phyloP scores from a whole-genome alignment of 2,329 filamentous ascomycete species.

The Penicillium sp. region DNA sequence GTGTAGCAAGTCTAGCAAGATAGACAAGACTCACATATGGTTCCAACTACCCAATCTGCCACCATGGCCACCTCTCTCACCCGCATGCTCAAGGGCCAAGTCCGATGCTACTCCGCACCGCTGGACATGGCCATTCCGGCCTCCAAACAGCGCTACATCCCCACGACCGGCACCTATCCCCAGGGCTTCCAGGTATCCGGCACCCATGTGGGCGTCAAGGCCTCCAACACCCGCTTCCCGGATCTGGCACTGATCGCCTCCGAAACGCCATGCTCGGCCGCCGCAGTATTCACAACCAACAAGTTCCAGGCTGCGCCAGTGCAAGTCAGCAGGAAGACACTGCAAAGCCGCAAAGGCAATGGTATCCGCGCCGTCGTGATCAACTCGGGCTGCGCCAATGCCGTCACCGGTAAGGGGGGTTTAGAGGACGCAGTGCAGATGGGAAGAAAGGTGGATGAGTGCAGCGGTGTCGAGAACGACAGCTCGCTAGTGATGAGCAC shows the following conservation, averaged over 20 bases:
- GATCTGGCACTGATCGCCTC: conserved; percentile 88
- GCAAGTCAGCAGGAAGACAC: conserved; percentile 72
- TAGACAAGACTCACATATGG: conserved; percentile 20
- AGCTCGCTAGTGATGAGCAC: conserved; percentile 96
- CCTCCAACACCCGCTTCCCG: conserved; percentile 84
- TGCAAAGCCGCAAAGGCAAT: conserved; percentile 63
- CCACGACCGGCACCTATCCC: conserved; percentile 79
- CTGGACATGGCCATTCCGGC: conserved; percentile 60
- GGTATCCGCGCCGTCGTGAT: conserved; percentile 80
- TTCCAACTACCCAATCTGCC: conserved; percentile 27
- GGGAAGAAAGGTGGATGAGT: conserved; percentile 72
- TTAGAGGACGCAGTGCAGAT: conserved; percentile 84
- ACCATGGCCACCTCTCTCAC: conserved; percentile 34
- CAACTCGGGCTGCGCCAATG: conserved; percentile 96
- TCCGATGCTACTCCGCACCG: conserved; percentile 46
- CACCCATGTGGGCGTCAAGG: conserved; percentile 89
- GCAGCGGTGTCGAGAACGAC: conserved; percentile 52
- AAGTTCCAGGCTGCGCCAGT: conserved; percentile 97
- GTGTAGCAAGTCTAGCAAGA: conserved; percentile 1
- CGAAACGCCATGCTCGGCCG: conserved; percentile 78
- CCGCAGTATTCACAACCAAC: conserved; percentile 96
- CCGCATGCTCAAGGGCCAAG: conserved; percentile 39
- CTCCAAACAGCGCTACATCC: conserved; percentile 87
- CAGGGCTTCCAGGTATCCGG: conserved; percentile 85
- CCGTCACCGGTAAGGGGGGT: conserved; percentile 87